These are phyloP conservation scores for Papiliotrema laurentii DNA, from an alignment of 1,284 basidiomycete genomes.

Conservation along the genomic window DNA sequence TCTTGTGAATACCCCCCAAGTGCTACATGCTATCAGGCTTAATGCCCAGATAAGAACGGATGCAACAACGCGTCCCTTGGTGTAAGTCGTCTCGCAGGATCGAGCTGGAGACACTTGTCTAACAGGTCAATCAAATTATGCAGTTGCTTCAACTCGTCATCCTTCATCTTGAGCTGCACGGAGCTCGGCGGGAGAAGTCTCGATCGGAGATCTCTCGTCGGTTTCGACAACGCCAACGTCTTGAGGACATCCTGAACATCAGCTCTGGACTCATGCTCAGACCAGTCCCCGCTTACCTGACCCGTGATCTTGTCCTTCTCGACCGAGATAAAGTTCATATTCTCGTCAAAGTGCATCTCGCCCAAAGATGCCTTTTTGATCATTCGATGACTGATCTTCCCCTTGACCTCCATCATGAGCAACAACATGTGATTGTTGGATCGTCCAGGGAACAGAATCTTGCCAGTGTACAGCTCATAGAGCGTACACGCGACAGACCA, in stretches of 20 bases:
- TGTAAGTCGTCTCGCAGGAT: conserved; percentile 77
- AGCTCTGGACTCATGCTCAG: not conserved
- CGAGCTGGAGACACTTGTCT: conserved; percentile 86
- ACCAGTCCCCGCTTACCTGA: conserved; percentile 69
- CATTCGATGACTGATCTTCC: conserved; percentile 87
- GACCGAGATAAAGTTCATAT: conserved; percentile 58
- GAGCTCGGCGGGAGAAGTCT: conserved; percentile 74
- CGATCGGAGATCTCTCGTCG: conserved; percentile 71
- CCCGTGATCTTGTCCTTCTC: conserved; percentile 80
- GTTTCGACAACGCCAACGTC: conserved; percentile 79
- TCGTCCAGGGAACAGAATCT: conserved; percentile 94
- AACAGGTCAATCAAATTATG: conserved; percentile 82
- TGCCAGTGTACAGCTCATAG: conserved; percentile 97
- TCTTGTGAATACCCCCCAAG: too few relatives aligned
- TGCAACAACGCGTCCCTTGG: conserved; percentile 84
- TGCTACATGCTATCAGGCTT: too few relatives aligned
- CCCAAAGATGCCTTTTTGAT: conserved; percentile 92
- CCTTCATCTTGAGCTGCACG: conserved; percentile 65
- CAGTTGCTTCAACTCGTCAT: conserved; percentile 83
- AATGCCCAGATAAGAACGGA: conserved; percentile 61
- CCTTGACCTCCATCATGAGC: conserved; percentile 94
- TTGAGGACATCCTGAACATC: conserved; percentile 65
- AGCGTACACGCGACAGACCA: conserved; percentile 98
- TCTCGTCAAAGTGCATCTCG: conserved; percentile 88
- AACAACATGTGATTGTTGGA: conserved; percentile 98